A percentile compares a stretch with the other conserved stretches of the same genome.
These are phyloP conservation scores for Sclerotinia sclerotiorum DNA, from an alignment of 2,329 filamentous ascomycete genomes.

Conservation along the genomic window DNA sequence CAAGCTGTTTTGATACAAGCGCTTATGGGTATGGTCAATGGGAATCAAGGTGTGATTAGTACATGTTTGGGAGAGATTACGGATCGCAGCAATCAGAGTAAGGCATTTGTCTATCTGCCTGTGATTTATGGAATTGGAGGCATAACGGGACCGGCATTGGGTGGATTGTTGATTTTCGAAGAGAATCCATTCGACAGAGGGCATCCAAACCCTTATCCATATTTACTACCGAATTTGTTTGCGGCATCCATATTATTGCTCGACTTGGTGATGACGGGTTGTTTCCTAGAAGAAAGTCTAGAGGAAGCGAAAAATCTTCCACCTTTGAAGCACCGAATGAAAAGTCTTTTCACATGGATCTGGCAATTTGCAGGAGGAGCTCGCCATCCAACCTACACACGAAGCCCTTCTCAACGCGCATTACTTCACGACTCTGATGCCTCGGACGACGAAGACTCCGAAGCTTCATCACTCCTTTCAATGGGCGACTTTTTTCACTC, in stretches of 20 bases:
- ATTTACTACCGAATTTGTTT: conserved; percentile 79
- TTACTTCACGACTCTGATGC: conserved; percentile 43
- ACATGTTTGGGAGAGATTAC: conserved; percentile 95
- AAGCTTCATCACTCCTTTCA: conserved; percentile 36
- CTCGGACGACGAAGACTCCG: conserved; percentile 45
- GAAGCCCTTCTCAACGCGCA: conserved; percentile 41
- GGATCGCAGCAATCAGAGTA: conserved; percentile 89
- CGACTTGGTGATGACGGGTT: conserved; percentile 70
- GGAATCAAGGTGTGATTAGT: conserved; percentile 90
- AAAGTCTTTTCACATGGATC: conserved; percentile 62
- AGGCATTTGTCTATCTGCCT: conserved; percentile 89
- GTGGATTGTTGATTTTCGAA: conserved; percentile 73
- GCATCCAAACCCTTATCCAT: conserved; percentile 67
- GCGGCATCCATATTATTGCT: conserved; percentile 69
- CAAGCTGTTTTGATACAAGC: conserved; percentile 84
- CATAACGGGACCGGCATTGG: conserved; percentile 89
- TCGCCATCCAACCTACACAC: conserved; percentile 58
- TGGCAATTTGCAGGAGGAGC: conserved; percentile 66
- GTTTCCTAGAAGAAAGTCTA: conserved; percentile 85
- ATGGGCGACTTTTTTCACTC: conserved; percentile 42
- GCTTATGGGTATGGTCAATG: conserved; percentile 89
- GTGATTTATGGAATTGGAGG: conserved; percentile 94
- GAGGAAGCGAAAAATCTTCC: conserved; percentile 64
- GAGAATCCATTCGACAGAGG: conserved; percentile 51
- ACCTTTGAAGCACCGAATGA: conserved; percentile 56